Conservation (phyloP, 2,329 filamentous ascomycete genomes). For the Arthroderma sp. region DNA sequence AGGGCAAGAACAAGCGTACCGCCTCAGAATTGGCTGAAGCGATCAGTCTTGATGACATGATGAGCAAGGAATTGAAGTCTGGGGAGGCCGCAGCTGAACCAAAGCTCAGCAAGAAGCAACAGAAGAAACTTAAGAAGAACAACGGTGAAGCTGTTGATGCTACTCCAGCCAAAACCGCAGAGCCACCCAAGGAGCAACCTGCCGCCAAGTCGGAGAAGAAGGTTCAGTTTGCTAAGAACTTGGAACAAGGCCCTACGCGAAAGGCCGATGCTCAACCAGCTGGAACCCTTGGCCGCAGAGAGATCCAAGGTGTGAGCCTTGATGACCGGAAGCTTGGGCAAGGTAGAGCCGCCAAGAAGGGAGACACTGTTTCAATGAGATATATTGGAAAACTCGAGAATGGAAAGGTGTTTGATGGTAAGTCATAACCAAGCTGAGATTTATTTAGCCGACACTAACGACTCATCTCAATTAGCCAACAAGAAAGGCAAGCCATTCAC, state of each 20-base stretch:
- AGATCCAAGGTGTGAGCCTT: constrained; percentile 75
- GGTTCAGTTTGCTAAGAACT: constrained; percentile 97
- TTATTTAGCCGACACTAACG: background rate
- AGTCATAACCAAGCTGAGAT: constrained; percentile 27
- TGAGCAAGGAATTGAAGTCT: constrained; percentile 55
- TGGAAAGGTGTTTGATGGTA: constrained; percentile 89
- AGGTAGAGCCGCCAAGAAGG: constrained; percentile 75
- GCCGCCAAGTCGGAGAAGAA: constrained; percentile 67
- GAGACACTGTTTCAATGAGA: constrained; percentile 81
- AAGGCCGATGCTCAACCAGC: constrained; percentile 38
- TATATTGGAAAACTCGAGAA: constrained; percentile 96
- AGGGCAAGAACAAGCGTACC: constrained; percentile 86
- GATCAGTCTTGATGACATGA: constrained; percentile 60
- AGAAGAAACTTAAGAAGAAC: constrained; percentile 98
- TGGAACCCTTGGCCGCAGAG: constrained; percentile 55
- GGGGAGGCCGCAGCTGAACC: constrained; percentile 40
- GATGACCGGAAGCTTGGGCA: constrained; percentile 90
- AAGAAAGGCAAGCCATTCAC: constrained; percentile 97
- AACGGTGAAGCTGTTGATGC: constrained; percentile 66
- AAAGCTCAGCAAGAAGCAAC: constrained; percentile 89
- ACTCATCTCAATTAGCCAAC: constrained; percentile 50
- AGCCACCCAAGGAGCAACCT: constrained; percentile 43
- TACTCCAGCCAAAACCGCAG: constrained; percentile 36
- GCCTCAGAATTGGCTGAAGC: constrained; percentile 55
- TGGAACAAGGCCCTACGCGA: constrained; percentile 81